phyloP scores from a whole-genome alignment of 352 stramenopile genomes.

The Phytophthora melonis region DNA sequence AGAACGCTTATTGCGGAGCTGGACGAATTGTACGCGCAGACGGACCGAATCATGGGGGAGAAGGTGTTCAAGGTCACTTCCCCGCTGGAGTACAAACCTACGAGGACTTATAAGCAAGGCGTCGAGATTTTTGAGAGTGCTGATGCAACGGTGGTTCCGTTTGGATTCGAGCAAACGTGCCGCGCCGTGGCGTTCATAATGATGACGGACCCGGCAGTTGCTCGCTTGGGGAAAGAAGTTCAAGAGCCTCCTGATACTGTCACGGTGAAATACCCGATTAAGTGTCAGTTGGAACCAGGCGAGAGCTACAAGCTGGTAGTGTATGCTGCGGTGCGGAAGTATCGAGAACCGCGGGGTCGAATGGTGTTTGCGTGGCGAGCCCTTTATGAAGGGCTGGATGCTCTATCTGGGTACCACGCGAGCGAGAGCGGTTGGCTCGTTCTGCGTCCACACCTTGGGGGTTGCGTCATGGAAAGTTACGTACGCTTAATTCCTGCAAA shows the following conservation, averaged over 20 bases:
- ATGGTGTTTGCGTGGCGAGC: constrained; percentile 64
- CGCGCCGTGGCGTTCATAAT: background rate
- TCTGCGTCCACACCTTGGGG: constrained; percentile 6
- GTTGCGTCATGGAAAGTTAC: constrained; percentile 15
- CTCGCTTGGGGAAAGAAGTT: constrained; percentile 1
- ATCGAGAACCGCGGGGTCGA: constrained; percentile 43
- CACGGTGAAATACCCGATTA: constrained; percentile 34
- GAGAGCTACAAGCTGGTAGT: constrained; percentile 8
- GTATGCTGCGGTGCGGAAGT: constrained; percentile 27
- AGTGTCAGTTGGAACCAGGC: constrained; percentile 8
- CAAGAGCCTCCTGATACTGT: constrained; percentile 31
- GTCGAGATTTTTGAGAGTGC: background rate
- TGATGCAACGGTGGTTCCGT: background rate
- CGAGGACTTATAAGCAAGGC: background rate
- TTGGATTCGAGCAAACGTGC: background rate
- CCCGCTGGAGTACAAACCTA: background rate
- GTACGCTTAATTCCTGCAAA: constrained; percentile 17
- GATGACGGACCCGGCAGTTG: background rate
- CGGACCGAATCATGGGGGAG: constrained; percentile 20
- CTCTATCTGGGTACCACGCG: constrained; percentile 43
- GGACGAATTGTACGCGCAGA: constrained; percentile 24
- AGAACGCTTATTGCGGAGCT: constrained; percentile 22
- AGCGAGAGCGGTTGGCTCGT: constrained; percentile 61
- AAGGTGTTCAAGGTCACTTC: background rate
- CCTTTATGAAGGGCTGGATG: constrained; percentile 38